Evolutionary conservation across 1,284 basidiomycete genomes (phyloP), one percentile per base, ranked within the genome.

Genomic region (Trametes hirsuta): DNA sequence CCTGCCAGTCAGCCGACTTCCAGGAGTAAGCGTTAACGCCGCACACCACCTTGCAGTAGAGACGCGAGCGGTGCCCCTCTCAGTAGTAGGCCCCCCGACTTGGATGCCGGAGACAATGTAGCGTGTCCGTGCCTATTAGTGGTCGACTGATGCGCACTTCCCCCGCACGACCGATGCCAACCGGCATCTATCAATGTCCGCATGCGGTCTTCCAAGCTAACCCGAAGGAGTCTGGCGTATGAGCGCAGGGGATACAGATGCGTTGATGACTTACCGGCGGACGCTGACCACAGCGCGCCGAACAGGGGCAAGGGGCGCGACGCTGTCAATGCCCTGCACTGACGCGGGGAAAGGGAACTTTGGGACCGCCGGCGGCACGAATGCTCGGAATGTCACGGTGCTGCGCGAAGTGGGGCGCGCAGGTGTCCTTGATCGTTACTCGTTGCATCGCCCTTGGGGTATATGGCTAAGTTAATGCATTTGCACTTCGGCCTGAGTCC

Each of bases 151-250:
- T 58, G 49, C 56, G 56, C 56, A 52, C 44, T 58, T 39, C 5
- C 56, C 21, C 56, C 56, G 56, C 56, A 47, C 37, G 49, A 18
- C 49, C 18, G 49, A 22, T n/a, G 36, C 18, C 9, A 22, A 22
- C 49, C 56, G 56, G 44, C 44, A 58, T 52, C 49, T 47, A 52
- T 58, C 56, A 58, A 14, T 52, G 56, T 24, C 49, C 49, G 55
- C 40, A 46, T 42, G 35, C 14, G 22, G 22, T 9, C 48, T 52
- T 58, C 49, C 56, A n/a, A 41, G 50, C 56, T 58, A 58, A 46
- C 50, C 56, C 41, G 15, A 52, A 5, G 22, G 25, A 52, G 50
- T n/a, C 48, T 52, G 45, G 45, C 24, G 41, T 45, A 39, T 35
- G 41, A 37, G 37, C n/a, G 12, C 10, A 34, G 37, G 50, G 22